A percentile compares a stretch with the other conserved stretches of the same genome.
Evolutionary conservation across 352 stramenopile species (phyloP).

Genomic region (Albugo candida): DNA sequence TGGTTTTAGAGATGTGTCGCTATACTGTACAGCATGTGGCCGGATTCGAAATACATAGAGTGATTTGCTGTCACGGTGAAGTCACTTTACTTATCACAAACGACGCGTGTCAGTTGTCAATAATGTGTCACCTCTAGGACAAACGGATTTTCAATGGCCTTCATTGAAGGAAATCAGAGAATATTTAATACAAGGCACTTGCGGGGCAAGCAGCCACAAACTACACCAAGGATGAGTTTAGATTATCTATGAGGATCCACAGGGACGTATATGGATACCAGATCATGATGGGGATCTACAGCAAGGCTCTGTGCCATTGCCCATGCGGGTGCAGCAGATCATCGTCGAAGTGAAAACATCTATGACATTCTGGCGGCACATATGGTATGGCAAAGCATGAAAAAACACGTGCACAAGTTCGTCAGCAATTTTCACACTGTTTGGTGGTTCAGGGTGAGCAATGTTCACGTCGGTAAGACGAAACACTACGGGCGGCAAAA

Average conservation of each 20-base stretch:
- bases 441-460: constrained; percentile 2
- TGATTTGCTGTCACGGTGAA: constrained; percentile 13
- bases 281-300: constrained; percentile 8
- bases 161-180: neutral
- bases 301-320: too few species aligned
- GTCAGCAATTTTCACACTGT: constrained; percentile 3
- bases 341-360: constrained; percentile 10
- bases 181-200: neutral
- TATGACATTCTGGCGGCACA: neutral
- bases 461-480: too few species aligned
- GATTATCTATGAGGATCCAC: neutral
- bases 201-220: too few species aligned
- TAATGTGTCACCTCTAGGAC: constrained; percentile 2
- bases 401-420: constrained; percentile 6
- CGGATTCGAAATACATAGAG: constrained; percentile 13
- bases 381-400: constrained; percentile 8
- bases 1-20: constrained; percentile 5
- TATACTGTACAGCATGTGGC: constrained; percentile 6
- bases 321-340: constrained; percentile 7
- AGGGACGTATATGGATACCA: constrained; percentile 12
- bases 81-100: neutral
- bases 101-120: neutral
- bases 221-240: too few species aligned
- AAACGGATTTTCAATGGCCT: constrained; percentile 7
- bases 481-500: constrained; percentile 12